phyloP scores from a whole-genome alignment of 2,329 filamentous ascomycete species.

The Claviceps pusilla region DNA sequence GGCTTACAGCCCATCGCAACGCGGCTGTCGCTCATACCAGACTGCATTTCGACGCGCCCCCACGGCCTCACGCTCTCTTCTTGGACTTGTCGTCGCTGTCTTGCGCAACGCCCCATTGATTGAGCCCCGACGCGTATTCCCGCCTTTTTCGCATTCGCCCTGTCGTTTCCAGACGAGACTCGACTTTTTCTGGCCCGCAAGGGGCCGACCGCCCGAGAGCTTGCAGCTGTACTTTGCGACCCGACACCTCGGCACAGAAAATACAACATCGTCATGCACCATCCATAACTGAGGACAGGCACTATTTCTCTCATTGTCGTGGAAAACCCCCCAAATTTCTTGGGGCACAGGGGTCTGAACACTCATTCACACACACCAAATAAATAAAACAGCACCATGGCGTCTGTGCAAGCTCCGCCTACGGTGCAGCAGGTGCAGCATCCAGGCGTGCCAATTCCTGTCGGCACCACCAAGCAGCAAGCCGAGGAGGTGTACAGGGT shows the following conservation, averaged over 20 bases:
- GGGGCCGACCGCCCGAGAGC: constrained; percentile 1
- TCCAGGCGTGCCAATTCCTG: constrained; percentile 45
- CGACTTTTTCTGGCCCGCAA: constrained; percentile 1
- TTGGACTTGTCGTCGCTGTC: constrained; percentile 7
- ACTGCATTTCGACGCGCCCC: constrained; percentile 14
- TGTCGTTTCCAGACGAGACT: constrained; percentile 1
- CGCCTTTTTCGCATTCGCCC: not conserved
- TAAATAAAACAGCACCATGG: constrained; percentile 42
- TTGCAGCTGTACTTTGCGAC: not conserved
- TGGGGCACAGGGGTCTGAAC: not conserved
- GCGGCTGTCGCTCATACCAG: constrained; percentile 4
- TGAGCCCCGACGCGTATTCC: constrained; percentile 13
- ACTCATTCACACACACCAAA: not conserved
- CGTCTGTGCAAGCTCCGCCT: constrained; percentile 61
- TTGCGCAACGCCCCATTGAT: constrained; percentile 8
- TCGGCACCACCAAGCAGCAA: constrained; percentile 59
- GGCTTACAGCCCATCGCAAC: constrained; percentile 4
- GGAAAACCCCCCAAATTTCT: constrained; percentile 7
- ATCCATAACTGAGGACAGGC: constrained; percentile 15
- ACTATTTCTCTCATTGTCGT: constrained; percentile 11
- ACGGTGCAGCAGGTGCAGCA: constrained; percentile 56
- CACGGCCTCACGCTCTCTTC: constrained; percentile 12
- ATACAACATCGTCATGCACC: constrained; percentile 25
- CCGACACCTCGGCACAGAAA: constrained; percentile 4
- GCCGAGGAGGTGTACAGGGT: constrained; percentile 61